A percentile compares a stretch with the other conserved stretches of the same genome.
These are phyloP conservation scores for Vigna angularis DNA, from an alignment of 306 rosid genomes.

Conservation along the genomic window DNA sequence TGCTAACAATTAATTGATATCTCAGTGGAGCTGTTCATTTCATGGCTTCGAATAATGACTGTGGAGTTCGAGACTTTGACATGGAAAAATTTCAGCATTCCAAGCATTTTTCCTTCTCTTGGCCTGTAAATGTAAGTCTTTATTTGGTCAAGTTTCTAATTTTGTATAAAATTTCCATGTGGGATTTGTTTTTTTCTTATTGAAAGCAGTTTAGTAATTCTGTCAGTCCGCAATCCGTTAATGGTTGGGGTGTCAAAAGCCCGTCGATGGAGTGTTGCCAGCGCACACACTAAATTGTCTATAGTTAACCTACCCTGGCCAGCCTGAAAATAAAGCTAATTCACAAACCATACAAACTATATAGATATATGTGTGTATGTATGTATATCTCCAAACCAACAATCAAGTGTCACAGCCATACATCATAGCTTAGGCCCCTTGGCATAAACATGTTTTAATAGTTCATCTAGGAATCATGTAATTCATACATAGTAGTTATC, in stretches of 20 bases:
- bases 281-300: too few species aligned
- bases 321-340: too few species aligned
- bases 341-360: too few species aligned
- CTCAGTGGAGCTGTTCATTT: conserved; percentile 84
- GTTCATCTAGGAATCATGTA: too few species aligned
- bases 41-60: conserved; percentile 85
- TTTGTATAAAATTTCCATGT: neutral
- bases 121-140: conserved; percentile 81
- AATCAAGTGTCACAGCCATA: too few species aligned
- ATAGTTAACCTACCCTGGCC: too few species aligned
- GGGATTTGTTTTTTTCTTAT: neutral
- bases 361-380: too few species aligned
- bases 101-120: conserved; percentile 68
- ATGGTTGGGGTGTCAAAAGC: neutral
- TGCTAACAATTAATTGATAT: conserved; percentile 30
- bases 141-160: neutral
- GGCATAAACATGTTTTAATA: too few species aligned
- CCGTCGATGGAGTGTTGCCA: too few species aligned
- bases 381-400: too few species aligned
- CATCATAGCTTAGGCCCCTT: too few species aligned
- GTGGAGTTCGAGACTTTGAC: conserved; percentile 80
- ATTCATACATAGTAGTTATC: too few species aligned
- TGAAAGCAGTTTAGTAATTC: neutral
- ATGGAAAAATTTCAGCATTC: conserved; percentile 84
- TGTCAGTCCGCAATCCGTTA: neutral